Base-by-base conservation (phyloP, 2,329 filamentous ascomycete species). In the Gyromitra esculenta region DNA sequence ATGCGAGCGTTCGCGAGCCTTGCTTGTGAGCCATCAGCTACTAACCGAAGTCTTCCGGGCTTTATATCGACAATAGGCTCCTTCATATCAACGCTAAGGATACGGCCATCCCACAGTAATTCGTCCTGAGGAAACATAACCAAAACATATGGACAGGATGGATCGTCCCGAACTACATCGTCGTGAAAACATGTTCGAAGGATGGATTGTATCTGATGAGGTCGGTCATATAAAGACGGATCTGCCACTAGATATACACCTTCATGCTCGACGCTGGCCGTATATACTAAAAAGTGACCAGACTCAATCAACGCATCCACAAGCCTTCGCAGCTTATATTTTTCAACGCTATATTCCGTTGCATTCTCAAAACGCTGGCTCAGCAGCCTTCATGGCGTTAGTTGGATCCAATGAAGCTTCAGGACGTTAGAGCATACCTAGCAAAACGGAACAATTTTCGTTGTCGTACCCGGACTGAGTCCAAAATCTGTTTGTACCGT, bases 301-400 rank as follows among this genome's bases (percentile, higher is more conserved):
- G 92, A 91, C 54, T 91, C 87, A 11, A 93, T 89, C 7, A 99
- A 87, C 31, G 92, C 89, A 80, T 96, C 92, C 79, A 94, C 92
- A 37, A 99, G 88, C 48, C 92, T 89, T 75, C 91, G 90, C 77
- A 96, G 86, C 77, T 89, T 88, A 57, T 88, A 85, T 70, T 94
- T 88, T 45, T 91, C 90, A 81, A 98, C 91, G 83, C 92, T 97
- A 84, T 96, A 97, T 83, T 99, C 96, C 8, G 94, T 97, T 4
- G 93, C 92, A 82, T 99, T 98, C 83, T 99, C 96, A 81, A 99
- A 99, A 75, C 95, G 90, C 82, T 97, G 92, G 80, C 92, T 94
- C 70, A 99, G 84, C 82, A 97, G 93, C 79, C 94, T 89, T 54
- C 15, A 57, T 9, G 37, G 43, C 57, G 37, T 75, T 37, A 79